Evolutionary conservation across 2,329 filamentous ascomycete species (phyloP).

Genomic region (Cytospora piceae): DNA sequence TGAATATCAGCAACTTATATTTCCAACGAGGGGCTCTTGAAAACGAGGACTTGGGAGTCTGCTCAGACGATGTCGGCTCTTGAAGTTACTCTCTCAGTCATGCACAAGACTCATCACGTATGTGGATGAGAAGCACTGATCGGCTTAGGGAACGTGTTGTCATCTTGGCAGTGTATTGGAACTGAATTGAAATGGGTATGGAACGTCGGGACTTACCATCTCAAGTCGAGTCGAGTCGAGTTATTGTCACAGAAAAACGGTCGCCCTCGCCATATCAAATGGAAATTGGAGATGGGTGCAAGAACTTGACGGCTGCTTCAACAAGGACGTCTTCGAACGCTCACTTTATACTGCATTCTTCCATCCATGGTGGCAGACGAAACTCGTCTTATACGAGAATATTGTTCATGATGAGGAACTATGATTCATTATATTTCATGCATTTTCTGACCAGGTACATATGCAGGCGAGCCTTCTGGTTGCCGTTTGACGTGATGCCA

Average conservation of each 20-base stretch:
- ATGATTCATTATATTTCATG: constrained; percentile 19
- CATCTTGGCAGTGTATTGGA: constrained; percentile 9
- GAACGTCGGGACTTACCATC: background rate
- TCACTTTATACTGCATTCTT: constrained; percentile 4
- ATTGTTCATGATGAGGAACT: constrained; percentile 17
- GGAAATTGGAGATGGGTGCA: background rate
- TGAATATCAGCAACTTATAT: background rate
- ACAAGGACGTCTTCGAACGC: no score
- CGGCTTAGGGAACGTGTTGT: constrained; percentile 25
- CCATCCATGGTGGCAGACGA: background rate
- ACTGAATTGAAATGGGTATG: background rate
- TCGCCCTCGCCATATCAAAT: background rate
- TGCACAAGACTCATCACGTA: constrained; percentile 19
- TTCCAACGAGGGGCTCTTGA: no score
- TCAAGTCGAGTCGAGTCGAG: background rate
- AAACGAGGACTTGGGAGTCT: background rate
- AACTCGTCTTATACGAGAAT: background rate
- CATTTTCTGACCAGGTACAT: background rate
- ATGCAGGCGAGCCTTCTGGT: background rate
- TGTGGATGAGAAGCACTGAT: constrained; percentile 20
- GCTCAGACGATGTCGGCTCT: constrained; percentile 31
- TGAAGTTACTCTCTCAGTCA: constrained; percentile 15
- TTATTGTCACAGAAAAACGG: background rate
- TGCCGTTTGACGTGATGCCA: background rate
- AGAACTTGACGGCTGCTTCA: background rate